Evolutionary conservation across 345 rosid genomes (phyloP), one percentile per base, ranked within the genome.

Genomic region (Punica granatum): DNA sequence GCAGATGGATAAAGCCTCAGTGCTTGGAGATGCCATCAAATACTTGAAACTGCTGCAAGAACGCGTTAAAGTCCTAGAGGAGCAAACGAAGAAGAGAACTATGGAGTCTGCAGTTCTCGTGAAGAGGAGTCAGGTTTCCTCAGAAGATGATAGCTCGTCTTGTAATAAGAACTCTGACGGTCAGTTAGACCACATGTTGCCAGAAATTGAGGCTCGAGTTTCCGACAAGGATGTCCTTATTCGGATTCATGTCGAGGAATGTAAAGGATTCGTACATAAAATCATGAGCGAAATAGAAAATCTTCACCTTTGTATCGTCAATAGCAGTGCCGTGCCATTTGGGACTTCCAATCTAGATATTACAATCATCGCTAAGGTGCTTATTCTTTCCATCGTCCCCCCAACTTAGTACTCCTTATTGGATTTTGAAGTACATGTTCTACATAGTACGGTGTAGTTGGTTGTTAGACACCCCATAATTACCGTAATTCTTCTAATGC

Each of bases 181-280:
- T 49, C 69, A 70, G 7, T 37, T 72, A 11, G 35, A 64, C 30
- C 80, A 74, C 44, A 28, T 43, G 1, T 77, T 90, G 8, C 92
- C 90, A 0, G 88, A 90, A 58, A 84, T 92, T 25, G 96, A 92
- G 76, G 92, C 81, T 0, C 85, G 84, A 72, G 84, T 90, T 65
- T 76, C 81, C 0, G 80, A 73, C 63, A 80, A 76, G 25, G 81
- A 92, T 56, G 82, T 86, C 6, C 81, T 92, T 6, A 72, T 92
- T 6, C 75, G 88, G 77, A 81, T 92, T 72, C 95, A 81, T 8
- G 84, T 89, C 53, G 86, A 85, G 77, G 88, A 83, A 34, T 77
- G 68, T 19, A 80, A 78, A 73, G 83, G 82, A 2, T 66, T 74
- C 70, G 25, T 82, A 18, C 31, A 73, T 3, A 80, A 74, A 61